These are phyloP conservation scores for Plasmopara muralis DNA, from an alignment of 352 stramenopile genomes.

Conservation along the genomic window DNA sequence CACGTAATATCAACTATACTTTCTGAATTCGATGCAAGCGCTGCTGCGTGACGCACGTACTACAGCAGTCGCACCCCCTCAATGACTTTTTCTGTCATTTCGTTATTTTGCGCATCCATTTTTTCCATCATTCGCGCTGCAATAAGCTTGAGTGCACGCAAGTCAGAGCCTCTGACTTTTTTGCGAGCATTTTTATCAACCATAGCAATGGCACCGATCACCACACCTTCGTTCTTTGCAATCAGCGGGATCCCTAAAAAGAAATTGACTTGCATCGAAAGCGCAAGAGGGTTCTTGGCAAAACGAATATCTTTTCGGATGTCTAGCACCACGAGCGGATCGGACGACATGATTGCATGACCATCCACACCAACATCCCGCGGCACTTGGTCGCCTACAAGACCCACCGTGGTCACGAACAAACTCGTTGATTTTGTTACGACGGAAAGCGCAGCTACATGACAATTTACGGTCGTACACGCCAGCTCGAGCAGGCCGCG, in stretches of 20 bases:
- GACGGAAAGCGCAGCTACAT: conserved; percentile 60
- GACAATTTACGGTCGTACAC: conserved; percentile 58
- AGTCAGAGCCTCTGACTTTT: conserved; percentile 53
- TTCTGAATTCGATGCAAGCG: conserved; percentile 26
- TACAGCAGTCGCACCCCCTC: conserved; percentile 35
- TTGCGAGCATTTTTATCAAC: conserved; percentile 57
- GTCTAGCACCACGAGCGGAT: conserved; percentile 70
- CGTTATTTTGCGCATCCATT: conserved; percentile 49
- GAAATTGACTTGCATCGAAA: conserved; percentile 66
- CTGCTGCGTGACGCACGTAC: conserved; percentile 12
- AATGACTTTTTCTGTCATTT: conserved; percentile 21
- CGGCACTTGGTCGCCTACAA: conserved; percentile 69
- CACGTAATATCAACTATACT: conserved; percentile 28
- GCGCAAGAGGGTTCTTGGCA: conserved; percentile 67
- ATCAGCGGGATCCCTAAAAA: conserved; percentile 70
- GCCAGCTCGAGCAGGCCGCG: conserved; percentile 70
- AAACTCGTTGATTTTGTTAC: conserved; percentile 67
- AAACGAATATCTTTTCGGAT: conserved; percentile 69
- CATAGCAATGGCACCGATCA: conserved; percentile 67
- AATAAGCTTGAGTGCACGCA: conserved; percentile 65
- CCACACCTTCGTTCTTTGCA: conserved; percentile 53
- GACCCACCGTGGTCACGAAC: conserved; percentile 67
- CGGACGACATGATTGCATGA: conserved; percentile 69
- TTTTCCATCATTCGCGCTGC: conserved; percentile 63
- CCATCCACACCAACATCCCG: conserved; percentile 68